A percentile compares a stretch with the other conserved stretches of the same genome.
Conservation (phyloP, 2,329 filamentous ascomycete species). For the Diaporthe batatas region DNA sequence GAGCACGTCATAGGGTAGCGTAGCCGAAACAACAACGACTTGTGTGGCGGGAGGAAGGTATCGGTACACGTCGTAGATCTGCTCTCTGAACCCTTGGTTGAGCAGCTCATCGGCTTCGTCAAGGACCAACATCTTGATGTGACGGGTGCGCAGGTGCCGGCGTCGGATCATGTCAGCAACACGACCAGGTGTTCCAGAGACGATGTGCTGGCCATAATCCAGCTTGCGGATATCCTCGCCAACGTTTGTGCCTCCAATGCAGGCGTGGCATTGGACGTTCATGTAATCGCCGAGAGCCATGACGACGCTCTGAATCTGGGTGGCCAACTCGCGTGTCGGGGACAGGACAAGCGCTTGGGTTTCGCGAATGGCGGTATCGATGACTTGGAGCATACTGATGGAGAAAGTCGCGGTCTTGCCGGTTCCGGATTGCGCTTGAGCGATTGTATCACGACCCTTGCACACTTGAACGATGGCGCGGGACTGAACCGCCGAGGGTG, state of each 20-base stretch:
- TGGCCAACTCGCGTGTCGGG: conserved; percentile 96
- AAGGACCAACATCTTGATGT: conserved; percentile 99
- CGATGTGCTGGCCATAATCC: conserved; percentile 94
- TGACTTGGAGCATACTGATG: conserved; percentile 98
- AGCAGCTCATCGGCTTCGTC: conserved; percentile 99
- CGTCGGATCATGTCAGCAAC: conserved; percentile 99
- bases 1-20: conserved; percentile 98
- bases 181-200: conserved; percentile 97
- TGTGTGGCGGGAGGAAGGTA: conserved; percentile 97
- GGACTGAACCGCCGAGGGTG: conserved; percentile 96
- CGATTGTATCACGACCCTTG: conserved; percentile 98
- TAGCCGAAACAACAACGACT: conserved; percentile 97
- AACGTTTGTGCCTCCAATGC: conserved; percentile 98
- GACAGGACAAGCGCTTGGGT: conserved; percentile 99
- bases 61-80: conserved; percentile 99
- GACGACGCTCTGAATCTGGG: conserved; percentile 99
- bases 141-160: conserved; percentile 94
- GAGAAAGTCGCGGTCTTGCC: conserved; percentile 99
- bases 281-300: conserved; percentile 99
- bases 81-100: conserved; percentile 97
- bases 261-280: conserved; percentile 99
- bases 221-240: conserved; percentile 99
- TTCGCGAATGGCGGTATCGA: conserved; percentile 93
- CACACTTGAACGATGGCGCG: conserved; percentile 98
- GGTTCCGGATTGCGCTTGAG: conserved; percentile 98